Evolutionary conservation across 1,139 yeast species (phyloP).

Genomic region (Candida dubliniensis): DNA sequence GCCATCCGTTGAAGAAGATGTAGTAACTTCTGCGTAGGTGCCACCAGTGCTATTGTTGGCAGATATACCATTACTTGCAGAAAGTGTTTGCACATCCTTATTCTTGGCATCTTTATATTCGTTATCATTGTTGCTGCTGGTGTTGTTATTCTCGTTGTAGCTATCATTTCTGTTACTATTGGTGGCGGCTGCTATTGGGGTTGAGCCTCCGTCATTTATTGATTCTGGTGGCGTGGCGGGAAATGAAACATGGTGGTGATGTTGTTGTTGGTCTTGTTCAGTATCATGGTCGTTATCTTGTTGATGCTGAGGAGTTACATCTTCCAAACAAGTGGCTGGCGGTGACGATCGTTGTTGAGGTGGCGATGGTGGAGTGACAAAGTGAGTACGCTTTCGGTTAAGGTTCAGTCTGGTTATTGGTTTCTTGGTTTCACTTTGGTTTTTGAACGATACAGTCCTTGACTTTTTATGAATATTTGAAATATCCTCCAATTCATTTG

Average conservation of each 20-base stretch:
- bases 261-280: not conserved
- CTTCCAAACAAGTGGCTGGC: constrained; percentile 15
- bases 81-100: too few relatives aligned
- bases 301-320: not conserved
- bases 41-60: too few relatives aligned
- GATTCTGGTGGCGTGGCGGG: constrained; percentile 14
- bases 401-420: constrained; percentile 12
- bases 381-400: not conserved
- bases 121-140: too few relatives aligned
- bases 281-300: not conserved
- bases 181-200: constrained; percentile 3
- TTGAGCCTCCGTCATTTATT: constrained; percentile 2
- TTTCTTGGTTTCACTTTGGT: constrained; percentile 3
- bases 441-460: constrained; percentile 2
- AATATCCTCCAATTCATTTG: constrained; percentile 36
- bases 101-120: too few relatives aligned
- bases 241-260: constrained; percentile 2
- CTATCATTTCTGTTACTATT: not conserved
- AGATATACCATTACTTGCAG: too few relatives aligned
- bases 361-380: constrained; percentile 11
- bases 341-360: constrained; percentile 24
- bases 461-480: constrained; percentile 23
- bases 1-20: constrained; percentile 1
- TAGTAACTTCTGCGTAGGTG: not conserved
- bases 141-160: not conserved